Base-by-base conservation (phyloP, 352 stramenopile genomes). In the Bremia lactucae region DNA sequence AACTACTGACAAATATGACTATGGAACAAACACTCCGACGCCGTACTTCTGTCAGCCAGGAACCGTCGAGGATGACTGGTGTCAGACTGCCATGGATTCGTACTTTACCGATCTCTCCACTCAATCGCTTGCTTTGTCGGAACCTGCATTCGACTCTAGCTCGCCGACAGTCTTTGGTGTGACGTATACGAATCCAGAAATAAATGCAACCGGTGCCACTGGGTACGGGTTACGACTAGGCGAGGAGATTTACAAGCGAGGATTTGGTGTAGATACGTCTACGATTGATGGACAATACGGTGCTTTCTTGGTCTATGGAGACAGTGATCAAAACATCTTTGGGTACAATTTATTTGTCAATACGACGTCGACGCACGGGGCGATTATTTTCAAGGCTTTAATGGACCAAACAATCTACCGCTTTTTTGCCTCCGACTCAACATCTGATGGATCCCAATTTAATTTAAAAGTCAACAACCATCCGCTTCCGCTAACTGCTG, bases 301-400 rank as follows among this genome's bases (percentile, higher is more conserved):
- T n/a, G 62, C 62, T 0, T 75, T 71, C 37, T 45, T 79, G 28
- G 57, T 85, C 6, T 52, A 74, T 21, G 59, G 63, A 16, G 66
- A 70, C 21, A 59, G 48, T 16, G 41, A 56, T 6, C 48, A 45
- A n/a, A 72, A 76, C 28, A 21, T 79, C 0, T 52, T 85, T 5
- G 58, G 69, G 22, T 86, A 86, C 59, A 80, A 78, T 16, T 20
- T 83, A 33, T 65, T 81, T n/a, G 51, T 78, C 7, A 86, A 86
- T 62, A 80, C 69, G 3, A 72, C 72, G 7, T 34, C 70, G 2
- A 72, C 57, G 0, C 72, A 86, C 21, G 46, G 51, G n/a, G 44
- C 68, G 0, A 52, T 63, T 18, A 80, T 83, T 20, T 86, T 81
- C 57, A 81, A 86, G 44, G 62, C 68, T 0, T 26, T 82, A 31